Evolutionary conservation across 768 basidiomycete genomes (phyloP), one percentile per base, ranked within the genome.

Genomic region (Podaxis carcinomalis): DNA sequence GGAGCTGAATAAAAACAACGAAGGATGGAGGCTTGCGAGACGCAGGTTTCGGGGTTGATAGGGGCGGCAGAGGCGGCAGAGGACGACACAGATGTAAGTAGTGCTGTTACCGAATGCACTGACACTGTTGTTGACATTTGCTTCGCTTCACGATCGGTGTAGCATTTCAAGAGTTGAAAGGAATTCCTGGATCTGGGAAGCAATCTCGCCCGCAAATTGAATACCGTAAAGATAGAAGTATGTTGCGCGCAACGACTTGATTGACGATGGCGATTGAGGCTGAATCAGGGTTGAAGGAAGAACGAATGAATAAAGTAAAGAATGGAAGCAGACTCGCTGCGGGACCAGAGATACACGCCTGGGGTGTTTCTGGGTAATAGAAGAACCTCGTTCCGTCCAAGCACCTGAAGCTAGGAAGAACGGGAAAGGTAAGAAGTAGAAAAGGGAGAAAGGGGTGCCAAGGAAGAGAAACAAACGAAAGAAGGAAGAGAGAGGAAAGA

Each of bases 1-100:
- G 61, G 67, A 55, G 78, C 74, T 60, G 88, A 78, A 47, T 79
- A 77, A 63, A 81, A 72, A 69, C 90, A 93, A 62, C 90, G 90
- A 64, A 93, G 82, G 64, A 84, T 88, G 42, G 87, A 73, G 61
- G 86, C 83, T 39, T 83, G 75, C 32, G 91, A 92, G 63, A 92
- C 76, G 73, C 90, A 93, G 67, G 84, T 80, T 78, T 74, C 72
- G 21, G 49, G 57, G 6, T 5, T n/a, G 42, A 19, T n/a, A 44
- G 5, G 5, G 27, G 5, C 1, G 27, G 27, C 27, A 27, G 27
- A 1, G 27, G 27, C 16, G 4, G 42, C 6, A 44, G 14, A 7
- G 16, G 42, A 6, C 42, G 42, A 27, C 37, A 2, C 13, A 21
- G 40, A 11, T 5, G 32, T 7, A 32, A 32, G 7, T 32, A 11